Percentiles rank a stretch among this genome's conserved stretches.
phyloP scores from a whole-genome alignment of 2,329 filamentous ascomycete species.

The Pyrenochaeta sp. region DNA sequence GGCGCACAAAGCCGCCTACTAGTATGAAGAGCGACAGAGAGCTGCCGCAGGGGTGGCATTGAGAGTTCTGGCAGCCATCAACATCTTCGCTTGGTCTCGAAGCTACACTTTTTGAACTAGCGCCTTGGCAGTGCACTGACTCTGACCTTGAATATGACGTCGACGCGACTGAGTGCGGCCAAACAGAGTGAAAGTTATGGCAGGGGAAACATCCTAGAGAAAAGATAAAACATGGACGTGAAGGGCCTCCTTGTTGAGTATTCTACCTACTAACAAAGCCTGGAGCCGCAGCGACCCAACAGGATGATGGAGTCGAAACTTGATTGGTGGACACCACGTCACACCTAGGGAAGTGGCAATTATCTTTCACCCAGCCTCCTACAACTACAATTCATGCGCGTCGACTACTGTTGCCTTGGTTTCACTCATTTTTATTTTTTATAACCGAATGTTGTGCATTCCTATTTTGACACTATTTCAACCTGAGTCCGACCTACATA shows the following conservation, averaged over 20 bases:
- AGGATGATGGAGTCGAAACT: constrained; percentile 7
- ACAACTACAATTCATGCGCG: constrained; percentile 9
- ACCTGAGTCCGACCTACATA: background rate
- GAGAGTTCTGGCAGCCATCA: constrained; percentile 29
- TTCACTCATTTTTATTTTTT: background rate
- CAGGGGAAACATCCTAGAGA: no score
- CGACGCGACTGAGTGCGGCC: constrained; percentile 1
- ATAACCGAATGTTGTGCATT: background rate
- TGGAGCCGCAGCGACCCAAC: constrained; percentile 5
- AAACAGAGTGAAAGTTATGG: background rate
- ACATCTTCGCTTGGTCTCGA: constrained; percentile 13
- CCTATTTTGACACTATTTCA: background rate
- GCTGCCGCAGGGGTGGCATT: constrained; percentile 43
- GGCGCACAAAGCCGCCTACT: constrained; percentile 5
- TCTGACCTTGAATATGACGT: constrained; percentile 20
- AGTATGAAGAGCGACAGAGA: constrained; percentile 22
- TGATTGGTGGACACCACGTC: constrained; percentile 43
- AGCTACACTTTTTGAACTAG: constrained; percentile 34
- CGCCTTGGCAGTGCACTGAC: constrained; percentile 25
- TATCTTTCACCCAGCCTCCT: constrained; percentile 29
- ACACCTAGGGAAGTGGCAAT: constrained; percentile 33
- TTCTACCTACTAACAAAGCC: no score
- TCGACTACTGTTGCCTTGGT: background rate
- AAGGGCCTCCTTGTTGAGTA: no score
- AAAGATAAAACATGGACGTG: no score